Percentiles rank a stretch among this genome's conserved stretches.
These are phyloP conservation scores for Nymphaea colorata DNA, from an alignment of 164 flowering plant genomes.

Conservation along the genomic window DNA sequence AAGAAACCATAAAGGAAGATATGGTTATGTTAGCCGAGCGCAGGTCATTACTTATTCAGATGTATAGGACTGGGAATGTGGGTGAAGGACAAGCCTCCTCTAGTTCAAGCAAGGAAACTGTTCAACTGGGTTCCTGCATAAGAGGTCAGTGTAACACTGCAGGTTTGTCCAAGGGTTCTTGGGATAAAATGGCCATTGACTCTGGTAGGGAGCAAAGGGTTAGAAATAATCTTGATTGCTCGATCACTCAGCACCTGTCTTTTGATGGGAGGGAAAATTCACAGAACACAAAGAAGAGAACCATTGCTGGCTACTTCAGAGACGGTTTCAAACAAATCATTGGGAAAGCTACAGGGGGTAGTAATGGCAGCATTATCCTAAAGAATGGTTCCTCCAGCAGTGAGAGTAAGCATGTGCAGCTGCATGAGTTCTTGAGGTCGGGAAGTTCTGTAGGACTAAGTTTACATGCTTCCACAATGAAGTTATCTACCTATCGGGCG, in stretches of 20 bases:
- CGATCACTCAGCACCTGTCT: constrained; percentile 15
- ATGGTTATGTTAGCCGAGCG: constrained; percentile 31
- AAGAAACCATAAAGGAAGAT: constrained; percentile 25
- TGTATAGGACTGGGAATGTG: constrained; percentile 26
- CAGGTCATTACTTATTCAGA: constrained; percentile 35
- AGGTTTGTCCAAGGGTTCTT: background rate
- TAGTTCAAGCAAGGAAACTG: constrained; percentile 25
- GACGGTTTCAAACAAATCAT: constrained; percentile 46
- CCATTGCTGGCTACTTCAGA: constrained; percentile 38
- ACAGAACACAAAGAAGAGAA: constrained; percentile 29
- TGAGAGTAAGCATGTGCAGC: constrained; percentile 52
- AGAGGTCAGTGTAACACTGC: background rate
- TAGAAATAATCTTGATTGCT: constrained; percentile 29
- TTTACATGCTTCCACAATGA: constrained; percentile 42
- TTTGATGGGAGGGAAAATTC: constrained; percentile 21
- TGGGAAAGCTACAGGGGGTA: constrained; percentile 35
- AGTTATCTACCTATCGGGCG: constrained; percentile 61
- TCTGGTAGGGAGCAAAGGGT: background rate
- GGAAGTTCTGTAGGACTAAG: constrained; percentile 57
- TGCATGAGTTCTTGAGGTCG: constrained; percentile 53
- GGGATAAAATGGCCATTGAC: background rate
- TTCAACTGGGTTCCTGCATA: constrained; percentile 18
- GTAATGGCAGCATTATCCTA: constrained; percentile 13
- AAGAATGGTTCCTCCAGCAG: constrained; percentile 30
- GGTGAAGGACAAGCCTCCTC: constrained; percentile 15